These are phyloP conservation scores for Syzygium oleosum DNA, from an alignment of 345 rosid genomes.

Conservation along the genomic window DNA sequence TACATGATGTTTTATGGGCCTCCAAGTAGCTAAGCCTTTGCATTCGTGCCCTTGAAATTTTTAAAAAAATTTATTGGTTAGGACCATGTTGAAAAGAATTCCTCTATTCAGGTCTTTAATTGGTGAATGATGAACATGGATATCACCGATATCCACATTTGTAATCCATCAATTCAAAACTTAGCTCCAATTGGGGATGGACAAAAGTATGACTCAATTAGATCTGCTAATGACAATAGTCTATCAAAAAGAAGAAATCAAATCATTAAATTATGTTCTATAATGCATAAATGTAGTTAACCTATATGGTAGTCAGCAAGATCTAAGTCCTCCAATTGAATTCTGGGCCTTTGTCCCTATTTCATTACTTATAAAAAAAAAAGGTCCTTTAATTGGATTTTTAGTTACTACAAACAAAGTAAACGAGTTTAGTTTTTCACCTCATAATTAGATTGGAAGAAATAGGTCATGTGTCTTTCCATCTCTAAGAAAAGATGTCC, in stretches of 20 bases:
- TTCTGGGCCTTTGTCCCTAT: not conserved
- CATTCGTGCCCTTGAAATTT: not conserved
- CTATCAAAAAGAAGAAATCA: too few relatives aligned
- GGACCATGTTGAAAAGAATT: too few relatives aligned
- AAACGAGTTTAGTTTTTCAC: not conserved
- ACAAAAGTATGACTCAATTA: too few relatives aligned
- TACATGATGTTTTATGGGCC: accelerated
- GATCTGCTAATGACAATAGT: too few relatives aligned
- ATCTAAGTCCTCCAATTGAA: not conserved
- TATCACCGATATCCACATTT: too few relatives aligned
- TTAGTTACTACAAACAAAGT: not conserved
- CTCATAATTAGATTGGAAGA: not conserved
- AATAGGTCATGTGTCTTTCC: not conserved
- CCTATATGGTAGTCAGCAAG: too few relatives aligned
- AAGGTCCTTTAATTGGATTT: not conserved
- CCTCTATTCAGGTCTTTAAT: too few relatives aligned
- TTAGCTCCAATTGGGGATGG: too few relatives aligned
- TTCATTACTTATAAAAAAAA: not conserved
- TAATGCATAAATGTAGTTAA: too few relatives aligned
- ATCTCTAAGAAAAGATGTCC: not conserved
- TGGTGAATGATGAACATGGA: too few relatives aligned
- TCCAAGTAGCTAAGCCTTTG: not conserved
- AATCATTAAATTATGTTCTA: too few relatives aligned
- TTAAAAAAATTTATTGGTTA: not conserved
- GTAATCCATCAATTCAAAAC: too few relatives aligned